A percentile compares a stretch with the other conserved stretches of the same genome.
These are phyloP conservation scores for Acrodontium crateriforme DNA, from an alignment of 2,329 filamentous ascomycete genomes.

Conservation along the genomic window DNA sequence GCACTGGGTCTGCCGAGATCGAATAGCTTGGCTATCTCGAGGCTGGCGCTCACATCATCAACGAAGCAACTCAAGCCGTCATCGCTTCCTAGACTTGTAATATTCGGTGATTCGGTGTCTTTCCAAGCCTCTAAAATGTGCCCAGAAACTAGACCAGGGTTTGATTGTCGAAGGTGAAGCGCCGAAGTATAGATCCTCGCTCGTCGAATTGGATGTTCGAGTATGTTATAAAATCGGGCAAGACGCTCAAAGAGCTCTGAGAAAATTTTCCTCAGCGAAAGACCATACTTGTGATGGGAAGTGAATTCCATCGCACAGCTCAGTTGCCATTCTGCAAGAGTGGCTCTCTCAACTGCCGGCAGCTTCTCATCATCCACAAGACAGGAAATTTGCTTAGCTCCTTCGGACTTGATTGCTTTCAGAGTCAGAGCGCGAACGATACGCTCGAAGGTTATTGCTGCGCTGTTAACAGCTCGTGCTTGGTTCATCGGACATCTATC, in stretches of 20 bases:
- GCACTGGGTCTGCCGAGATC: slow-evolving; percentile 17
- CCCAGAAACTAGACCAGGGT: slow-evolving; percentile 10
- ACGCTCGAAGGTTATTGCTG: slow-evolving; percentile 10
- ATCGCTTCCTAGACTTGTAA: slow-evolving; percentile 17
- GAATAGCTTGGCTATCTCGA: slow-evolving; percentile 30
- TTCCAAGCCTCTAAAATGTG: slow-evolving; percentile 6
- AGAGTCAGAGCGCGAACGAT: slow-evolving; percentile 11
- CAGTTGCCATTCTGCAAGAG: slow-evolving; percentile 31
- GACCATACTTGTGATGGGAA: slow-evolving; percentile 10
- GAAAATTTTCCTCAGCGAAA: slow-evolving; percentile 6
- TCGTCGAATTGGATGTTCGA: slow-evolving; percentile 17
- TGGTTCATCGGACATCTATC: slow-evolving; percentile 29
- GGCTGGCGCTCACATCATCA: slow-evolving; percentile 23
- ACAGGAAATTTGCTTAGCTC: slow-evolving; percentile 9
- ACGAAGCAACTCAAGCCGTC: slow-evolving; percentile 19
- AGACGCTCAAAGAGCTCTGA: slow-evolving; percentile 10
- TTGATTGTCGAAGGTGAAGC: slow-evolving; percentile 11
- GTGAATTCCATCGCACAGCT: slow-evolving; percentile 10
- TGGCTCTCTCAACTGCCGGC: slow-evolving; percentile 18
- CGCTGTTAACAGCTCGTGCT: slow-evolving; percentile 11
- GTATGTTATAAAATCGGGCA: slow-evolving; percentile 8
- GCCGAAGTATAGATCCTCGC: slow-evolving; percentile 11
- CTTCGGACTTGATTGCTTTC: slow-evolving; percentile 4
- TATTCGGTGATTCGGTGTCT: slow-evolving; percentile 3
- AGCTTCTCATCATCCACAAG: slow-evolving; percentile 23